A percentile compares a stretch with the other conserved stretches of the same genome.
Conservation (phyloP, 768 basidiomycete genomes). For the Russula vinacea region DNA sequence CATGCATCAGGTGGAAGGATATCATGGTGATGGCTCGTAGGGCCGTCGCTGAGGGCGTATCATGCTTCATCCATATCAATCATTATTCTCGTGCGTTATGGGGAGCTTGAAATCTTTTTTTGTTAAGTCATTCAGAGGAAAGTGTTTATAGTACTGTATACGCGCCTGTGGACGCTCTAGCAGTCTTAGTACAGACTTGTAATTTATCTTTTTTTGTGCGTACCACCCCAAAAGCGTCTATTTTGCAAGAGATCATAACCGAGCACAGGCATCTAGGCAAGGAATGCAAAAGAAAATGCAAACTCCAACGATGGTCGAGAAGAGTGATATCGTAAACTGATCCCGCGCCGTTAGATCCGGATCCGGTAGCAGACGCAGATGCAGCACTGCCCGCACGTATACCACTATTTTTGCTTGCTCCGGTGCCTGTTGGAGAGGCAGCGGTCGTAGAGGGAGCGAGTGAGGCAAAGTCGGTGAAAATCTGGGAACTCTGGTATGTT, state of each 20-base stretch:
- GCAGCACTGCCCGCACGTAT: neutral
- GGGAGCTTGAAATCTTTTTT: too few relatives aligned
- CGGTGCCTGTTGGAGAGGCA: neutral
- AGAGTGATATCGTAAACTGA: conserved; percentile 12
- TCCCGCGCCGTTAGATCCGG: conserved; percentile 21
- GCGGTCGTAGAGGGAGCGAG: neutral
- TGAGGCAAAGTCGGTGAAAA: conserved; percentile 36
- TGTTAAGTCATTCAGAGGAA: too few relatives aligned
- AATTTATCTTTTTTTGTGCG: too few relatives aligned
- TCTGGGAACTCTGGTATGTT: conserved; percentile 37
- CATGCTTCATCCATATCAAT: too few relatives aligned
- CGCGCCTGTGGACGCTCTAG: too few relatives aligned
- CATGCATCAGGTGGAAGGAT: too few relatives aligned
- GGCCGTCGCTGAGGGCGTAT: too few relatives aligned
- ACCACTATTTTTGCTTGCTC: neutral
- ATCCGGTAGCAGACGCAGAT: conserved; percentile 6
- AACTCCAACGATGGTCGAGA: conserved; percentile 23
- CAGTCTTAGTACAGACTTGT: too few relatives aligned
- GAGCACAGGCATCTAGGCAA: conserved; percentile 9
- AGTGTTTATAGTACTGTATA: too few relatives aligned
- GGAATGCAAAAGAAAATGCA: conserved; percentile 23
- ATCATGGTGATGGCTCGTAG: too few relatives aligned
- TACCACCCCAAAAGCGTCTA: neutral
- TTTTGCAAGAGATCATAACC: neutral
- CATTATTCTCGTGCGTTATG: too few relatives aligned